phyloP scores from a whole-genome alignment of 768 basidiomycete species.

The Kwoniella newhampshirensis region DNA sequence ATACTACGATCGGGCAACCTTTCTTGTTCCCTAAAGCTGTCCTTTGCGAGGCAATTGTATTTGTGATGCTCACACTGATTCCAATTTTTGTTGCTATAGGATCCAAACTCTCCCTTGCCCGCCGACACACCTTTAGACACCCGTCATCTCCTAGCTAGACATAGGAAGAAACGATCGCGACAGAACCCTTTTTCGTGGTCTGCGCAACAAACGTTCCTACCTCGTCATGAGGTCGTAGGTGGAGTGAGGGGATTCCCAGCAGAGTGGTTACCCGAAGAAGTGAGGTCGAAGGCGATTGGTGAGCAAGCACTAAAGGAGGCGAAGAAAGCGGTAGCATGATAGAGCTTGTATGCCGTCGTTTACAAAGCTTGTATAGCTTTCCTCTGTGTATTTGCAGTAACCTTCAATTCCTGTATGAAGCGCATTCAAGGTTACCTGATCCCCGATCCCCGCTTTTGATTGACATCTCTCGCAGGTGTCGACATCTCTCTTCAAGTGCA shows the following conservation, averaged over 20 bases:
- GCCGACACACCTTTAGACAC: slow-evolving; percentile 71
- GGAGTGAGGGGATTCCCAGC: slow-evolving; percentile 76
- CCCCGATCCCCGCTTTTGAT: too few relatives aligned
- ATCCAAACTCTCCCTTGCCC: slow-evolving; percentile 31
- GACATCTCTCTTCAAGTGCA: too few relatives aligned
- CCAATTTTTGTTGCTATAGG: slow-evolving; percentile 16
- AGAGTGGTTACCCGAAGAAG: slow-evolving; percentile 61
- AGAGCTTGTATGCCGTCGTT: slow-evolving; percentile 1
- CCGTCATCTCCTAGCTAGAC: slow-evolving; percentile 73
- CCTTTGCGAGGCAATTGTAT: background rate
- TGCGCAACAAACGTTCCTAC: slow-evolving; percentile 58
- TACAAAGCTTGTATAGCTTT: too few relatives aligned
- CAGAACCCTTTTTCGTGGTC: slow-evolving; percentile 22
- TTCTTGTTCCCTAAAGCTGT: too few relatives aligned
- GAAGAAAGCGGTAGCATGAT: slow-evolving; percentile 12
- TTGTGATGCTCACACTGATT: too few relatives aligned
- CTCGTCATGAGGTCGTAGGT: slow-evolving; percentile 55
- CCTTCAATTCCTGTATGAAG: too few relatives aligned
- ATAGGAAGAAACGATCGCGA: slow-evolving; percentile 64
- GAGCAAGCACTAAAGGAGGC: background rate
- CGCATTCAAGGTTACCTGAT: too few relatives aligned
- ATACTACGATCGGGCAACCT: too few relatives aligned
- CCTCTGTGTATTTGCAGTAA: too few relatives aligned
- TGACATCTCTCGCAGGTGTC: too few relatives aligned
- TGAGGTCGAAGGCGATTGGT: slow-evolving; percentile 4